Percentiles rank a stretch among this genome's conserved stretches.
Conservation (phyloP, 2,329 filamentous ascomycete species). For the Setomelanomma holmii region DNA sequence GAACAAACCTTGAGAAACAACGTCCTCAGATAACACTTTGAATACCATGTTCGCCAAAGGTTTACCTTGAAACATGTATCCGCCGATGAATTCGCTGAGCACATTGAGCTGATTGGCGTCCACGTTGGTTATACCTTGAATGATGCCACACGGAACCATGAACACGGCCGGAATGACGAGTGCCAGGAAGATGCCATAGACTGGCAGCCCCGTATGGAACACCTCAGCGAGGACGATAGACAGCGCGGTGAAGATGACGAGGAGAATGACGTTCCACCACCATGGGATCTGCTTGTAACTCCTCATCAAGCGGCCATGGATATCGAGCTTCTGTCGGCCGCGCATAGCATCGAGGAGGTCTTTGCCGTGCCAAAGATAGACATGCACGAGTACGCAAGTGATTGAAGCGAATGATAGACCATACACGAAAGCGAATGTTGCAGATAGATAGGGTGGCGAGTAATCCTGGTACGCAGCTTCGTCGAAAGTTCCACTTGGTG, state of each 20-base stretch:
- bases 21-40: slow-evolving; percentile 36
- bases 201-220: slow-evolving; percentile 67
- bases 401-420: slow-evolving; percentile 77
- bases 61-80: slow-evolving; percentile 74
- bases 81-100: slow-evolving; percentile 60
- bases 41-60: slow-evolving; percentile 71
- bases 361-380: slow-evolving; percentile 65
- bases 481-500: slow-evolving; percentile 67
- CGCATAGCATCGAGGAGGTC: background rate
- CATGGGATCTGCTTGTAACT: slow-evolving; percentile 63
- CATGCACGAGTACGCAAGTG: slow-evolving; percentile 69
- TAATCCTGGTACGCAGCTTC: slow-evolving; percentile 70
- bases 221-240: slow-evolving; percentile 58
- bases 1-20: slow-evolving; percentile 22
- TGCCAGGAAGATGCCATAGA: slow-evolving; percentile 76
- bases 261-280: slow-evolving; percentile 64
- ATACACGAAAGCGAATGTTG: slow-evolving; percentile 55
- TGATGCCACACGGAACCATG: slow-evolving; percentile 29
- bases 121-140: slow-evolving; percentile 69
- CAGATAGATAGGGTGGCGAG: slow-evolving; percentile 67
- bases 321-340: slow-evolving; percentile 54
- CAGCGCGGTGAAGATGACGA: slow-evolving; percentile 56
- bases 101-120: slow-evolving; percentile 70
- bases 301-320: slow-evolving; percentile 56
- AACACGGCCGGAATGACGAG: slow-evolving; percentile 66